A percentile compares a stretch with the other conserved stretches of the same genome.
Conservation (phyloP, 495 filamentous ascomycete genomes). For the Beverwykella pulmonaria region DNA sequence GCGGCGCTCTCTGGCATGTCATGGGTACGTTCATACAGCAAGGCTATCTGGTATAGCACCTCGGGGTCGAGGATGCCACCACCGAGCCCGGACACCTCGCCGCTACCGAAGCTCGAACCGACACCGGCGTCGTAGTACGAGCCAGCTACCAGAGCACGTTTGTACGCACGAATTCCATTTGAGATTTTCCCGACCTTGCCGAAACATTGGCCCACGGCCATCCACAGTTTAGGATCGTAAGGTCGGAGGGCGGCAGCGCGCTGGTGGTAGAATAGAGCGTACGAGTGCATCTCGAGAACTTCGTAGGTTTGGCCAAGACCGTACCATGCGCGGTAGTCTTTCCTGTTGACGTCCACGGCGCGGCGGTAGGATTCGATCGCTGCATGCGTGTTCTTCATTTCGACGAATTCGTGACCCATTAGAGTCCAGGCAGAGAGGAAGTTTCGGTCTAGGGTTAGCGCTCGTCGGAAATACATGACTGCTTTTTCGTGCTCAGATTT, state of each 20-base stretch:
- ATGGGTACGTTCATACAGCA: constrained; percentile 78
- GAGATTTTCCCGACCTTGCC: constrained; percentile 78
- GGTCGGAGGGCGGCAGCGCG: constrained; percentile 86
- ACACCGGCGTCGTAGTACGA: constrained; percentile 70
- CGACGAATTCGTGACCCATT: constrained; percentile 99
- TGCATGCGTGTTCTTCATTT: constrained; percentile 98
- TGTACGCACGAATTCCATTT: constrained; percentile 91
- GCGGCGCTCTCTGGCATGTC: constrained; percentile 76
- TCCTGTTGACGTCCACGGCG: constrained; percentile 93
- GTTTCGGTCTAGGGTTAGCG: constrained; percentile 87
- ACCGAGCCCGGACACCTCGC: constrained; percentile 33
- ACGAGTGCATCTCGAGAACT: constrained; percentile 95
- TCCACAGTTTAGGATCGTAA: constrained; percentile 98
- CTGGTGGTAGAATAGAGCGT: constrained; percentile 96
- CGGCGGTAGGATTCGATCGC: constrained; percentile 97
- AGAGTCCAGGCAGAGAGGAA: constrained; percentile 97
- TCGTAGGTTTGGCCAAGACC: constrained; percentile 97
- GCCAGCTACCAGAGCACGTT: constrained; percentile 83
- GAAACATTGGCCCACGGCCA: constrained; percentile 88
- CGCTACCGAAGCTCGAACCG: constrained; percentile 45
- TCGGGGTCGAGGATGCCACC: constrained; percentile 79
- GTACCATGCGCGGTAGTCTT: constrained; percentile 98
- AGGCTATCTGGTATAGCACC: constrained; percentile 84
- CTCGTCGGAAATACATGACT: constrained; percentile 95
- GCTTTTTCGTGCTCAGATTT: constrained; percentile 96